Conservation (phyloP, 129 eudicot genomes). For the Silybum marianum region DNA sequence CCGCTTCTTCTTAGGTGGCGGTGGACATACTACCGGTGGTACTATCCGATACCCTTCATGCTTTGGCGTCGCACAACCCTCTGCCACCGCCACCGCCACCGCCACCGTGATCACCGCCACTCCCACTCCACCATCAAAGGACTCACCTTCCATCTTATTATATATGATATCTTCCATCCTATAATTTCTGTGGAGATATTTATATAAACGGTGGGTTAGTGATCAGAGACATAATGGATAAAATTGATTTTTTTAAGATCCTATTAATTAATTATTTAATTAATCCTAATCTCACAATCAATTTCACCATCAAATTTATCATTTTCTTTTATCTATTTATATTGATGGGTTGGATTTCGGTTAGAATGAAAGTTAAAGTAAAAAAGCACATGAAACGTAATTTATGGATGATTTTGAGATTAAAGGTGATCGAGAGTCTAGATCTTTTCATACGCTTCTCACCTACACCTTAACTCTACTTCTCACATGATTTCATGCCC, state of each 20-base stretch:
- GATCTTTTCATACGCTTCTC: no score
- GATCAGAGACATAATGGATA: slow-evolving; percentile 4
- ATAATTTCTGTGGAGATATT: neutral
- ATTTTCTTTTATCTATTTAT: no score
- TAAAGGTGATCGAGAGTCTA: no score
- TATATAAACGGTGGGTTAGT: slow-evolving; percentile 21
- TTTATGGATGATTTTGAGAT: no score
- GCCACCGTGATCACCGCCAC: neutral
- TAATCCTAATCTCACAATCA: neutral
- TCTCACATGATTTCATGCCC: no score
- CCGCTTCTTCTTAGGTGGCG: slow-evolving; percentile 31
- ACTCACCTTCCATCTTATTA: slow-evolving; percentile 2
- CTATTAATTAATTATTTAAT: neutral
- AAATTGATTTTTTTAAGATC: neutral
- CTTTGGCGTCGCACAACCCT: slow-evolving; percentile 22
- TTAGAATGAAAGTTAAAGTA: no score
- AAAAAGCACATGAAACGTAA: no score
- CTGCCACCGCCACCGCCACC: neutral
- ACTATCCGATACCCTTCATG: slow-evolving; percentile 30
- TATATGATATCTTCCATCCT: neutral
- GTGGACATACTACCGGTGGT: slow-evolving; percentile 29
- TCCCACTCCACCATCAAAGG: neutral
- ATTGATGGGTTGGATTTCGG: no score
- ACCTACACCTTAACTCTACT: no score
- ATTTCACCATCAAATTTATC: no score